Percentiles rank a stretch among this genome's conserved stretches.
Evolutionary conservation across 2,329 filamentous ascomycete species (phyloP).

Genomic region (Paraphaeosphaeria sporulosa): DNA sequence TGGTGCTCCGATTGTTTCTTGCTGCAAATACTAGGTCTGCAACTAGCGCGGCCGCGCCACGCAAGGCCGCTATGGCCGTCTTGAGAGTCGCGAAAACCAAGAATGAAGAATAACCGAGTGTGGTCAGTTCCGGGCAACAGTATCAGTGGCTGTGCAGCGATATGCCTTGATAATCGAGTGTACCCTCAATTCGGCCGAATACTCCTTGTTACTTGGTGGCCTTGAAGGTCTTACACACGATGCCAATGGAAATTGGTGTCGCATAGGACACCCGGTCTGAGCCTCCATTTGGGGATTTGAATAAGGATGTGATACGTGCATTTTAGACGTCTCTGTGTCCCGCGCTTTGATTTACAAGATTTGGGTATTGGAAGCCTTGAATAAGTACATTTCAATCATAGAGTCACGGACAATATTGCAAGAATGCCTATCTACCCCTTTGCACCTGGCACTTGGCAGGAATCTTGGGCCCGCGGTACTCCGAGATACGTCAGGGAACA

Average conservation of each 20-base stretch:
- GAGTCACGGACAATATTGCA: no score
- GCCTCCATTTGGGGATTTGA: background rate
- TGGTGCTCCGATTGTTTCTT: constrained; percentile 36
- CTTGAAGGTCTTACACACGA: background rate
- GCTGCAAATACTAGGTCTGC: constrained; percentile 46
- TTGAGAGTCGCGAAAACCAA: constrained; percentile 52
- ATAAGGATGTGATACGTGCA: background rate
- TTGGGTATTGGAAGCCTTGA: no score
- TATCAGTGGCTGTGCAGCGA: background rate
- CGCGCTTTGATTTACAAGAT: no score
- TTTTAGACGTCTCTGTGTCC: no score
- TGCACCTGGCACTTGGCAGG: no score
- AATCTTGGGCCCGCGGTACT: no score
- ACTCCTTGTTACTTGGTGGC: background rate
- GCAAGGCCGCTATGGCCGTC: constrained; percentile 54
- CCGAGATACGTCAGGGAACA: no score
- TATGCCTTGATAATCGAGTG: constrained; percentile 4
- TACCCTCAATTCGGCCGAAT: constrained; percentile 35
- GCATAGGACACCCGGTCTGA: background rate
- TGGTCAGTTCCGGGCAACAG: background rate
- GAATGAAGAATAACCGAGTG: background rate
- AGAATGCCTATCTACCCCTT: no score
- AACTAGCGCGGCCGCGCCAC: constrained; percentile 50
- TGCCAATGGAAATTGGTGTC: background rate
- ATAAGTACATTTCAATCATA: no score